phyloP scores from a whole-genome alignment of 2,329 filamentous ascomycete species.

The Penicillium sp. region DNA sequence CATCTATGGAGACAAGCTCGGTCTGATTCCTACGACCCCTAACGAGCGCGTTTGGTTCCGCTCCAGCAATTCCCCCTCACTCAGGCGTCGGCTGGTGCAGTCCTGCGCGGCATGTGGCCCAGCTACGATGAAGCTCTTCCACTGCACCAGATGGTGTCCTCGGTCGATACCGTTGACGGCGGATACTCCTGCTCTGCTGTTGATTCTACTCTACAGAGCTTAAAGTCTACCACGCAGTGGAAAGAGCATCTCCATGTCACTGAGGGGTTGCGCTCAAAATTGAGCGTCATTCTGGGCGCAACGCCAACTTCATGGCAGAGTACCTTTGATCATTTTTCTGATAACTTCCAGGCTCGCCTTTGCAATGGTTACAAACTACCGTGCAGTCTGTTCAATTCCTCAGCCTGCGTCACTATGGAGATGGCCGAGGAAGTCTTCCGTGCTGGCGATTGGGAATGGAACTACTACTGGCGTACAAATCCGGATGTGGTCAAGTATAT shows the following conservation, averaged over 20 bases:
- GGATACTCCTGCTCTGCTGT: conserved; percentile 35
- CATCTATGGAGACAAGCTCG: conserved; percentile 34
- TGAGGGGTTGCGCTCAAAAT: conserved; percentile 24
- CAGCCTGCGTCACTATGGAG: conserved; percentile 30
- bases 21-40: conserved; percentile 31
- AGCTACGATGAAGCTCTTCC: conserved; percentile 31
- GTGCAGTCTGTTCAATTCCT: conserved; percentile 28
- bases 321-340: conserved; percentile 41
- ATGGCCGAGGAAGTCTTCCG: conserved; percentile 40
- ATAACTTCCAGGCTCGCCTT: conserved; percentile 42
- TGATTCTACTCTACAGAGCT: conserved; percentile 19
- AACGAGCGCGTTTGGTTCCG: conserved; percentile 36
- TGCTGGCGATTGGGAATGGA: conserved; percentile 43
- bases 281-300: conserved; percentile 35
- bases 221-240: conserved; percentile 35
- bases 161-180: conserved; percentile 37
- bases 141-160: conserved; percentile 37
- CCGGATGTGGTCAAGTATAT: conserved; percentile 37
- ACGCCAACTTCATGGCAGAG: conserved; percentile 29
- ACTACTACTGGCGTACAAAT: conserved; percentile 40
- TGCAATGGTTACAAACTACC: conserved; percentile 41
- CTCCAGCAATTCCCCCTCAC: conserved; percentile 38
- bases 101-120: conserved; percentile 41
- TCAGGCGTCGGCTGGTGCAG: conserved; percentile 37
- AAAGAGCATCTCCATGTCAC: conserved; percentile 37